A percentile compares a stretch with the other conserved stretches of the same genome.
Conservation (phyloP, 2,329 filamentous ascomycete species). For the Sporothrix pallida region DNA sequence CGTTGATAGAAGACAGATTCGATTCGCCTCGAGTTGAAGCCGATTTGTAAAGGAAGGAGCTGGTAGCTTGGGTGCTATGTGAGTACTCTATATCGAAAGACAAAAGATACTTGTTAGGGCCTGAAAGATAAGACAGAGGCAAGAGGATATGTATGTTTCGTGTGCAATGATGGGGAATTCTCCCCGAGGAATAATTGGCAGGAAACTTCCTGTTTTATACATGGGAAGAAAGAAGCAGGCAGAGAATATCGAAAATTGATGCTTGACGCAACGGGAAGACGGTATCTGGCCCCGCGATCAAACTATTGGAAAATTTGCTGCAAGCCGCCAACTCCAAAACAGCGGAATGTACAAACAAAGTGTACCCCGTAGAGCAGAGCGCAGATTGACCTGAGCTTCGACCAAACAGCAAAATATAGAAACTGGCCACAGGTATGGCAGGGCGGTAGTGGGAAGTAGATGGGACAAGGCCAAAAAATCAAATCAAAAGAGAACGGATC, state of each 20-base stretch:
- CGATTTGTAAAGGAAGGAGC: not conserved
- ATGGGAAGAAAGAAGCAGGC: not conserved
- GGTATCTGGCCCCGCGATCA: slow-evolving; percentile 16
- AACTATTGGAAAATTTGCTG: slow-evolving; percentile 20
- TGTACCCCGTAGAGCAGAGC: not conserved
- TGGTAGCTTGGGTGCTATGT: not conserved
- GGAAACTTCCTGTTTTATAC: slow-evolving; percentile 7
- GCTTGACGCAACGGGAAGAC: not conserved
- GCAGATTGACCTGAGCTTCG: not conserved
- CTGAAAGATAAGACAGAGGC: not conserved
- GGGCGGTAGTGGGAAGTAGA: not conserved
- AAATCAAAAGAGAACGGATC: slow-evolving; percentile 7
- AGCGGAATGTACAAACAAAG: not conserved
- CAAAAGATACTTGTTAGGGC: not conserved
- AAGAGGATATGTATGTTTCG: not conserved
- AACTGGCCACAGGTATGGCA: not conserved
- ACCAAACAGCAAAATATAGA: not conserved
- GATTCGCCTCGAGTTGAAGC: not conserved
- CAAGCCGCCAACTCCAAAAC: not conserved
- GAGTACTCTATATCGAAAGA: not conserved
- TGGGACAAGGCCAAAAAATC: not conserved
- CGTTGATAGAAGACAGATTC: not conserved
- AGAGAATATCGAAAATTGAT: not conserved
- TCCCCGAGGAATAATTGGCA: not conserved
- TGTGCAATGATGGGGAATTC: not conserved